A percentile compares a stretch with the other conserved stretches of the same genome.
Conservation (phyloP, 257 asterid species). For the Nicotiana attenuata region DNA sequence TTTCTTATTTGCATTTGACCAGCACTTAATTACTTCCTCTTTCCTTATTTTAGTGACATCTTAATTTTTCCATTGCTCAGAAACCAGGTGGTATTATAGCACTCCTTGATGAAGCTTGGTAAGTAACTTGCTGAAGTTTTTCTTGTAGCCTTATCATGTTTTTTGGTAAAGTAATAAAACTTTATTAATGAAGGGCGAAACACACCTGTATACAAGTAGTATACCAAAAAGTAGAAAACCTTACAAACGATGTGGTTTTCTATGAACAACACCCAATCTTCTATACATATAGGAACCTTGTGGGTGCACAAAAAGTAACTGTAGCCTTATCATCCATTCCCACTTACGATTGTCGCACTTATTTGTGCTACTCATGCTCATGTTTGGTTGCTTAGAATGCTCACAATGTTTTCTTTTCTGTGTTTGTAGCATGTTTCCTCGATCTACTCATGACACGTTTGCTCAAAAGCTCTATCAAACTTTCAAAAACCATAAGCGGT, state of each 20-base stretch:
- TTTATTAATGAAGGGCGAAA: too few species aligned
- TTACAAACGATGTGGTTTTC: too few species aligned
- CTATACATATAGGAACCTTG: too few species aligned
- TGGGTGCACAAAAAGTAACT: too few species aligned
- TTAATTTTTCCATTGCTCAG: conserved; percentile 33
- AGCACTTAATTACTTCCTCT: background rate
- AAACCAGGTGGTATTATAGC: conserved; percentile 99
- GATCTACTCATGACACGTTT: conserved; percentile 95
- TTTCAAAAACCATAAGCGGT: conserved; percentile 77
- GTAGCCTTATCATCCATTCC: background rate
- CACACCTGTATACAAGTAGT: too few species aligned
- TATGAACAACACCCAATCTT: too few species aligned
- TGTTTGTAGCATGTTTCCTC: conserved; percentile 84
- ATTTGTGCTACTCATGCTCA: conserved; percentile 6
- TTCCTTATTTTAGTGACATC: background rate
- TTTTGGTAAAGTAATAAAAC: too few species aligned
- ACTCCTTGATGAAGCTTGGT: conserved; percentile 99
- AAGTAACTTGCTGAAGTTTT: conserved; percentile 15
- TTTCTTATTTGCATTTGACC: background rate
- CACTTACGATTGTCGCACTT: background rate
- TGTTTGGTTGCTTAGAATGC: conserved; percentile 12
- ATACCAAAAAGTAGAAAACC: too few species aligned
- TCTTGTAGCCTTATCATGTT: background rate
- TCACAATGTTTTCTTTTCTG: conserved; percentile 8
- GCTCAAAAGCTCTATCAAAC: conserved; percentile 94